phyloP scores from a whole-genome alignment of 768 basidiomycete genomes.

The Phaeotremella fagi region DNA sequence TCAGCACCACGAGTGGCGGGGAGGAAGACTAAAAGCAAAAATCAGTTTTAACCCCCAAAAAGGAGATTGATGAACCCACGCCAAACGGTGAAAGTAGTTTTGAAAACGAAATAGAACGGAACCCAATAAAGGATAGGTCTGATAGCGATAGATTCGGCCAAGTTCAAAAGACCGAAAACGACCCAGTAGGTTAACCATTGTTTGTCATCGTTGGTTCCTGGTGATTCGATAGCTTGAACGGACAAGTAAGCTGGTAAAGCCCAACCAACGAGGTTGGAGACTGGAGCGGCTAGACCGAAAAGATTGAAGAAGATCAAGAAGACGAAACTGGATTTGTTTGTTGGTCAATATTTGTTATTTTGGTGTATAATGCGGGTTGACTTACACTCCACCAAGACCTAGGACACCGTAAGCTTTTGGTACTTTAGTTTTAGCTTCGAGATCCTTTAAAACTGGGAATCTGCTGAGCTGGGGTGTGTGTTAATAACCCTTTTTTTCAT shows the following conservation, averaged over 20 bases:
- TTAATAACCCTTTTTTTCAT: neutral
- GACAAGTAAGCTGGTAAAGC: constrained; percentile 91
- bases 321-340: constrained; percentile 30
- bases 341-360: neutral
- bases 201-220: constrained; percentile 71
- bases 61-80: constrained; percentile 62
- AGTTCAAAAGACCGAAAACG: constrained; percentile 85
- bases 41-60: constrained; percentile 3
- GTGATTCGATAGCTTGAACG: constrained; percentile 85
- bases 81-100: constrained; percentile 86
- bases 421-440: constrained; percentile 85
- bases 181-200: constrained; percentile 99
- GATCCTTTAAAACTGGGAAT: constrained; percentile 74
- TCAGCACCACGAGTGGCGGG: constrained; percentile 69
- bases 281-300: constrained; percentile 74
- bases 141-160: constrained; percentile 79
- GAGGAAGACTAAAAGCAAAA: constrained; percentile 29
- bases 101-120: constrained; percentile 91
- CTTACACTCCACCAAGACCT: constrained; percentile 62
- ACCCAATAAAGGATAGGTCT: constrained; percentile 78
- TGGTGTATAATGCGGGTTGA: constrained; percentile 54
- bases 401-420: constrained; percentile 89
- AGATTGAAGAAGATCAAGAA: constrained; percentile 50
- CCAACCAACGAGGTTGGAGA: constrained; percentile 94
- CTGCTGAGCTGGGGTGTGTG: constrained; percentile 54